Conservation (phyloP, 768 basidiomycete species). For the Gyrodon lividus region DNA sequence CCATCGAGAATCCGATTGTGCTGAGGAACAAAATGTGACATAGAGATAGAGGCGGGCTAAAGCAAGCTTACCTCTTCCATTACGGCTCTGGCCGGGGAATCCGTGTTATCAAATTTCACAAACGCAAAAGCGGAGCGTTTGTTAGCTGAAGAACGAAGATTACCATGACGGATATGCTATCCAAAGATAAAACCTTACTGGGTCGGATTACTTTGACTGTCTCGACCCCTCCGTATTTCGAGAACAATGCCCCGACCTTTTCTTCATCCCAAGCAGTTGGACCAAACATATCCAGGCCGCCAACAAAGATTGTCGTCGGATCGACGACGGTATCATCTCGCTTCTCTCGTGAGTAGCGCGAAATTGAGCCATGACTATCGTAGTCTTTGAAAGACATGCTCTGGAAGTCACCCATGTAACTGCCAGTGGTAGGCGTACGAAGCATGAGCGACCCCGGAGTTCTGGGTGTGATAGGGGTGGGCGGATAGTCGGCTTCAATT, state of each 20-base stretch:
- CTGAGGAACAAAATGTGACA: conserved; percentile 36
- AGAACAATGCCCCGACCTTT: conserved; percentile 57
- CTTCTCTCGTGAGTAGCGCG: conserved; percentile 22
- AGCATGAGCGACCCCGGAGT: conserved; percentile 49
- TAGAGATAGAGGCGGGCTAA: neutral
- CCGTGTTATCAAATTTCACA: conserved; percentile 64
- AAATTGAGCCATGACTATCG: conserved; percentile 19
- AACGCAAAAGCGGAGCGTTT: conserved; percentile 77
- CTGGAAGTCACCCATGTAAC: conserved; percentile 35
- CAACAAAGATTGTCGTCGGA: conserved; percentile 72
- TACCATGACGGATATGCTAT: neutral
- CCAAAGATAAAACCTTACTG: conserved; percentile 40
- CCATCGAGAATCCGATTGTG: conserved; percentile 70
- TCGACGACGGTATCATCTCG: conserved; percentile 49
- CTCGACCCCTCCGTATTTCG: conserved; percentile 62
- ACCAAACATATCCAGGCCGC: conserved; percentile 67
- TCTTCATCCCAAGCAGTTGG: conserved; percentile 68
- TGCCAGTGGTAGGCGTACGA: conserved; percentile 45
- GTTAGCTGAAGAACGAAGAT: conserved; percentile 42
- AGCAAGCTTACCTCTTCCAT: conserved; percentile 51
- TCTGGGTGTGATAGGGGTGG: conserved; percentile 50
- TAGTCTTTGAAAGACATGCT: conserved; percentile 25
- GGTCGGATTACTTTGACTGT: conserved; percentile 66
- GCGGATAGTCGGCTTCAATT: conserved; percentile 35
- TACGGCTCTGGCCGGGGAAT: conserved; percentile 67